phyloP scores from a whole-genome alignment of 2,329 filamentous ascomycete species.

The Knoxdaviesia proteae region DNA sequence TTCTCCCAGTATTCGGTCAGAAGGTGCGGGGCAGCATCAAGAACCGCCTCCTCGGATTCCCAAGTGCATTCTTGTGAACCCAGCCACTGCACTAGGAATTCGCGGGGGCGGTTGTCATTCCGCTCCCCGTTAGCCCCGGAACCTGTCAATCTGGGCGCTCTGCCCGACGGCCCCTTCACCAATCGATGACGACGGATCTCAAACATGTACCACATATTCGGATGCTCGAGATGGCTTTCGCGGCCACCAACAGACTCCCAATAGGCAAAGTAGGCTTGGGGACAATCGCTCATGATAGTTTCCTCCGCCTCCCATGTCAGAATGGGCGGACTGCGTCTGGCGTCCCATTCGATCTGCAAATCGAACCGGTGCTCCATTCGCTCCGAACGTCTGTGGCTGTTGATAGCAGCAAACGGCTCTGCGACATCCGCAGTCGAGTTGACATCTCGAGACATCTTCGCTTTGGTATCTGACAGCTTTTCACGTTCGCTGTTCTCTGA shows the following conservation, averaged over 20 bases:
- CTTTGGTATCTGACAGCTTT: no score
- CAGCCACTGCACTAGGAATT: slow-evolving; percentile 3
- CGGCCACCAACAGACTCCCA: slow-evolving; percentile 3
- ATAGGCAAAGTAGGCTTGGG: slow-evolving; percentile 2
- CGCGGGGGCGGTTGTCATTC: not conserved
- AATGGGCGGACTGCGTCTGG: not conserved
- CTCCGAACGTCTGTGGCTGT: no score
- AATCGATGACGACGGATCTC: not conserved
- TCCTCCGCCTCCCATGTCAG: slow-evolving; percentile 2
- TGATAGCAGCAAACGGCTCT: no score
- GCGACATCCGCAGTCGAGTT: no score
- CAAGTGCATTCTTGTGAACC: slow-evolving; percentile 3
- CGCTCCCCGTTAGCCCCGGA: not conserved
- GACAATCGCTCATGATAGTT: slow-evolving; percentile 2
- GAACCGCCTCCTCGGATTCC: slow-evolving; percentile 1
- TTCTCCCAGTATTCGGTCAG: no score
- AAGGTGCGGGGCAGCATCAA: no score
- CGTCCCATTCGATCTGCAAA: slow-evolving; percentile 1
- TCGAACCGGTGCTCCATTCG: slow-evolving; percentile 1
- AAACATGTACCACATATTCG: slow-evolving; percentile 4
- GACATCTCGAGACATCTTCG: no score
- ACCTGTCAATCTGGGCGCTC: no score
- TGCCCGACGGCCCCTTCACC: no score
- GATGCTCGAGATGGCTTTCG: slow-evolving; percentile 2
- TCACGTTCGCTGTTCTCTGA: no score